Conservation (phyloP, 1,284 basidiomycete genomes). For the Leucoagaricus sp. region DNA sequence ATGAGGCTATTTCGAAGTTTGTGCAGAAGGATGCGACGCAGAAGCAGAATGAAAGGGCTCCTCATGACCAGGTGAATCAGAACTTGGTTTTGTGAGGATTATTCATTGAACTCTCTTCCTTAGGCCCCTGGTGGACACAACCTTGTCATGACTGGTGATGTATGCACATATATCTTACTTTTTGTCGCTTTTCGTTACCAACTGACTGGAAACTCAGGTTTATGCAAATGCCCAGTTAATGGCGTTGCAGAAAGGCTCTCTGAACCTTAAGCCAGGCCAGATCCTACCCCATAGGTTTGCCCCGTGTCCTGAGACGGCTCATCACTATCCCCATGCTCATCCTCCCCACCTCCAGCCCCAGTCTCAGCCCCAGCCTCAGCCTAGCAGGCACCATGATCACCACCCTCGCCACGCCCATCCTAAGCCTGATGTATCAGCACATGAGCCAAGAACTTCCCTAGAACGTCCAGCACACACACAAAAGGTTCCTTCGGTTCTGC, state of each 20-base stretch:
- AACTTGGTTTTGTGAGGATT: not conserved
- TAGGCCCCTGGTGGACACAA: not conserved
- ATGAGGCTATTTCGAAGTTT: slow-evolving; percentile 50
- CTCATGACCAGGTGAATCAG: not conserved
- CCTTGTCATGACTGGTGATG: slow-evolving; percentile 9
- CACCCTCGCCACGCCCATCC: slow-evolving; percentile 13
- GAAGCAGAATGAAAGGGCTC: not conserved
- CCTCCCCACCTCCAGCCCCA: slow-evolving; percentile 12
- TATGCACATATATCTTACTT: not conserved
- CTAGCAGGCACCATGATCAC: slow-evolving; percentile 9
- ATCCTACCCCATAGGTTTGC: slow-evolving; percentile 41
- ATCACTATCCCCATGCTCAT: slow-evolving; percentile 9
- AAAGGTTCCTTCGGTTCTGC: slow-evolving; percentile 1
- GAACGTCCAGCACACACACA: not conserved
- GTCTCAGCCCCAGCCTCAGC: slow-evolving; percentile 11
- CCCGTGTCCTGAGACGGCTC: not conserved
- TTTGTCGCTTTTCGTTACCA: slow-evolving; percentile 3
- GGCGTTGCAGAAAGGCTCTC: slow-evolving; percentile 31
- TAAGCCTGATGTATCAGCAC: slow-evolving; percentile 4
- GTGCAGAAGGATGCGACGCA: slow-evolving; percentile 13
- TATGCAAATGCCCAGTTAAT: slow-evolving; percentile 30
- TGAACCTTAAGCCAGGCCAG: slow-evolving; percentile 56
- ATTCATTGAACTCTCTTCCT: not conserved
- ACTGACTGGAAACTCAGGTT: slow-evolving; percentile 17
- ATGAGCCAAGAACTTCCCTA: not conserved